Evolutionary conservation across 2,329 filamentous ascomycete genomes (phyloP).

Genomic region (Exserohilum turcica): DNA sequence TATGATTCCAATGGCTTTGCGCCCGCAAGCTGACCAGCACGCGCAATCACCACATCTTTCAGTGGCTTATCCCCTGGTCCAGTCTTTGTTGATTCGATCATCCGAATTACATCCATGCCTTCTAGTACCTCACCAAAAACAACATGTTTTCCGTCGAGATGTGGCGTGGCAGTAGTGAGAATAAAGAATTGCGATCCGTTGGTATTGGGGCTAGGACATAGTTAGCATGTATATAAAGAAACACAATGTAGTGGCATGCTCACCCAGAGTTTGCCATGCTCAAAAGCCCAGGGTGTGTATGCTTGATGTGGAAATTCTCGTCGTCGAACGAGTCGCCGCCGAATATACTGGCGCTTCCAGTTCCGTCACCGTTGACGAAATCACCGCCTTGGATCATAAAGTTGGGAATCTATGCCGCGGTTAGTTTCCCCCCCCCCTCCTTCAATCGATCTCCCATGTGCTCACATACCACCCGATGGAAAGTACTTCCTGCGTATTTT

Average conservation of each 20-base stretch:
- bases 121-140: conserved; percentile 90
- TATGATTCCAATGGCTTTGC: conserved; percentile 5
- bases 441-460: too few relatives aligned
- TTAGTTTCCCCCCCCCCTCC: too few relatives aligned
- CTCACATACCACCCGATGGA: conserved; percentile 81
- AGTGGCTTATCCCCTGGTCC: conserved; percentile 6
- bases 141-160: conserved; percentile 94
- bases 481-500: conserved; percentile 77
- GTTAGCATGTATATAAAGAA: not conserved
- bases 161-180: conserved; percentile 92
- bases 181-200: conserved; percentile 99
- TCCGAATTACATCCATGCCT: conserved; percentile 89
- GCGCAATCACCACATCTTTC: conserved; percentile 10
- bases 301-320: conserved; percentile 86
- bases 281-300: conserved; percentile 93
- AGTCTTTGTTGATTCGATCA: conserved; percentile 80
- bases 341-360: conserved; percentile 89
- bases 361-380: conserved; percentile 77
- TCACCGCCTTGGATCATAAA: conserved; percentile 96
- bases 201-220: conserved; percentile 69
- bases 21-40: conserved; percentile 13
- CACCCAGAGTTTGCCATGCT: conserved; percentile 91
- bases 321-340: conserved; percentile 80
- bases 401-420: conserved; percentile 69
- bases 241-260: not conserved